phyloP scores from a whole-genome alignment of 768 basidiomycete species.

The Hygrophorus russula region DNA sequence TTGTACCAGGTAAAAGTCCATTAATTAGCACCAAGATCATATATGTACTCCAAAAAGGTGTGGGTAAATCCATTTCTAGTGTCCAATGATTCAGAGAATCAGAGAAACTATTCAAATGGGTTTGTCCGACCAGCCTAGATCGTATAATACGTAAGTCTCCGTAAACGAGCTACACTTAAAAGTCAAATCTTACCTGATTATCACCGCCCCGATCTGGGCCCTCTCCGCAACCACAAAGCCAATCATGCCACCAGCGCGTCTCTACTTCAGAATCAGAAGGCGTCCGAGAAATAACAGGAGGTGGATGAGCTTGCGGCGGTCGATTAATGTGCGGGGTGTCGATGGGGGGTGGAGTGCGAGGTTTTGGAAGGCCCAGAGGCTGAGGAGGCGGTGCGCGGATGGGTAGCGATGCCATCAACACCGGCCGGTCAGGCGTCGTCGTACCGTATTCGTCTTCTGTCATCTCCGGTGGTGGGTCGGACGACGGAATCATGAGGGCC shows the following conservation, averaged over 20 bases:
- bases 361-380: slow-evolving; percentile 53
- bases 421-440: neutral
- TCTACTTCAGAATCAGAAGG: slow-evolving; percentile 24
- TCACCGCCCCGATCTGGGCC: slow-evolving; percentile 66
- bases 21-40: too few relatives aligned
- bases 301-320: slow-evolving; percentile 23
- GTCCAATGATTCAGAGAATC: neutral
- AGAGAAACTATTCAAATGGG: slow-evolving; percentile 31
- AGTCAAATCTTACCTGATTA: slow-evolving; percentile 39
- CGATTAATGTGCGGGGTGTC: slow-evolving; percentile 24
- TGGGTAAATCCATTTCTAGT: too few relatives aligned
- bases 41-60: too few relatives aligned
- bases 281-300: slow-evolving; percentile 11
- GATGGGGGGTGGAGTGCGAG: slow-evolving; percentile 38
- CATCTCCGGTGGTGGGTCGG: slow-evolving; percentile 5
- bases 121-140: slow-evolving; percentile 67
- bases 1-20: too few relatives aligned
- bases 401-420: neutral
- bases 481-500: slow-evolving; percentile 15
- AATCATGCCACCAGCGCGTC: slow-evolving; percentile 75
- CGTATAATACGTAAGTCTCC: neutral
- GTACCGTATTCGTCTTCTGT: neutral
- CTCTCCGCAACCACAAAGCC: slow-evolving; percentile 73
- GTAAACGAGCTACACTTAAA: neutral
- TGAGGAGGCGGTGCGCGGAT: slow-evolving; percentile 34